These are phyloP conservation scores for Chaetomiaceae sp. DNA, from an alignment of 2,329 filamentous ascomycete genomes.

Conservation along the genomic window DNA sequence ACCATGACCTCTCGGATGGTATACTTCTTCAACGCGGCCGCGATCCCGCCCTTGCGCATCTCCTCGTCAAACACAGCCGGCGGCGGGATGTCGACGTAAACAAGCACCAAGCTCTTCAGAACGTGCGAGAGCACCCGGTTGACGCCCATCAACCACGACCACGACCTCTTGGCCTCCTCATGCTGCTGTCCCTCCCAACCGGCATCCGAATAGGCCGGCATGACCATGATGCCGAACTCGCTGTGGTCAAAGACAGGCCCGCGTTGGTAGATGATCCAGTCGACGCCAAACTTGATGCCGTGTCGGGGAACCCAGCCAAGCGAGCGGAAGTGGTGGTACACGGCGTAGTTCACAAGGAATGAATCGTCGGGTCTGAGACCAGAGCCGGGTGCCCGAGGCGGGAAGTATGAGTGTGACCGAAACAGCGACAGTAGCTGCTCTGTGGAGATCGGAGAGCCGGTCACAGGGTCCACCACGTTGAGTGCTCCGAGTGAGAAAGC, in stretches of 20 bases:
- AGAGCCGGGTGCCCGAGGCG: conserved; percentile 44
- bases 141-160: conserved; percentile 83
- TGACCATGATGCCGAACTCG: conserved; percentile 80
- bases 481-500: conserved; percentile 74
- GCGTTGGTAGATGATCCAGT: conserved; percentile 90
- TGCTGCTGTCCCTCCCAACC: conserved; percentile 63
- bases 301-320: conserved; percentile 90
- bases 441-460: conserved; percentile 43
- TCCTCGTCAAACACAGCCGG: conserved; percentile 41
- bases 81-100: conserved; percentile 86
- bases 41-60: conserved; percentile 23
- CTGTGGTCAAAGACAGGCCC: conserved; percentile 94
- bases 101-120: conserved; percentile 80
- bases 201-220: conserved; percentile 73
- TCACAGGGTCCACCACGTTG: conserved; percentile 50
- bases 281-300: conserved; percentile 90
- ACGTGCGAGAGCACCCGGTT: conserved; percentile 88
- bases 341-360: conserved; percentile 81
- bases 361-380: conserved; percentile 67
- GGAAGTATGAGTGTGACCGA: conserved; percentile 65
- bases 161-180: conserved; percentile 48
- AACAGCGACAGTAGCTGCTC: conserved; percentile 61
- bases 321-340: conserved; percentile 94
- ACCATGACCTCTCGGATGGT: conserved; percentile 30
- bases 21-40: conserved; percentile 27